These are phyloP conservation scores for Boletellus ananiceps DNA, from an alignment of 768 basidiomycete species.

Conservation along the genomic window DNA sequence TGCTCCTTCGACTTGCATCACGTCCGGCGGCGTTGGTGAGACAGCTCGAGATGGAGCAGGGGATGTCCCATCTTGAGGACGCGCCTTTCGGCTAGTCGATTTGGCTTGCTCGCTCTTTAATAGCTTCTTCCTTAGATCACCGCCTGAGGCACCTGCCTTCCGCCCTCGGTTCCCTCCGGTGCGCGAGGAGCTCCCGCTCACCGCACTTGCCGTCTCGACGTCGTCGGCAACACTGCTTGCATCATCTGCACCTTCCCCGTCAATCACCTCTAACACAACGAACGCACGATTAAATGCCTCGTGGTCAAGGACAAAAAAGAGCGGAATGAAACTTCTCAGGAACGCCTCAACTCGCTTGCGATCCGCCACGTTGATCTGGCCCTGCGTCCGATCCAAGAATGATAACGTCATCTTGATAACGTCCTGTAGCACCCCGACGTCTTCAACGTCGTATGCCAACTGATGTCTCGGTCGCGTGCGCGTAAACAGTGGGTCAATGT, in stretches of 20 bases:
- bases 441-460: conserved; percentile 71
- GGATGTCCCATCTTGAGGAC: conserved; percentile 48
- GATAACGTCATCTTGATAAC: conserved; percentile 84
- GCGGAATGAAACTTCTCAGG: conserved; percentile 68
- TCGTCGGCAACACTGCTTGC: conserved; percentile 34
- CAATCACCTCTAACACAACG: conserved; percentile 57
- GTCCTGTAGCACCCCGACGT: conserved; percentile 78
- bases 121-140: conserved; percentile 74
- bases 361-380: conserved; percentile 65
- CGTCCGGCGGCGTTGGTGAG: conserved; percentile 54
- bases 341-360: conserved; percentile 80
- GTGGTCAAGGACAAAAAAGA: conserved; percentile 73
- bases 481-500: conserved; percentile 47
- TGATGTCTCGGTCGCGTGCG: conserved; percentile 72
- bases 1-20: conserved; percentile 29
- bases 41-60: conserved; percentile 57
- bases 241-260: conserved; percentile 55
- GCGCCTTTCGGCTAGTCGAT: conserved; percentile 55
- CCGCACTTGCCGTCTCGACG: conserved; percentile 30
- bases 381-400: conserved; percentile 84
- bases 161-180: conserved; percentile 39
- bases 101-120: conserved; percentile 83
- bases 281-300: conserved; percentile 68
- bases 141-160: conserved; percentile 40
- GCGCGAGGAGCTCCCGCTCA: conserved; percentile 25